Percentiles rank a stretch among this genome's conserved stretches.
Conservation (phyloP, 176 grass and related monocot species). For the bread wheat (Triticum aestivum) region DNA sequence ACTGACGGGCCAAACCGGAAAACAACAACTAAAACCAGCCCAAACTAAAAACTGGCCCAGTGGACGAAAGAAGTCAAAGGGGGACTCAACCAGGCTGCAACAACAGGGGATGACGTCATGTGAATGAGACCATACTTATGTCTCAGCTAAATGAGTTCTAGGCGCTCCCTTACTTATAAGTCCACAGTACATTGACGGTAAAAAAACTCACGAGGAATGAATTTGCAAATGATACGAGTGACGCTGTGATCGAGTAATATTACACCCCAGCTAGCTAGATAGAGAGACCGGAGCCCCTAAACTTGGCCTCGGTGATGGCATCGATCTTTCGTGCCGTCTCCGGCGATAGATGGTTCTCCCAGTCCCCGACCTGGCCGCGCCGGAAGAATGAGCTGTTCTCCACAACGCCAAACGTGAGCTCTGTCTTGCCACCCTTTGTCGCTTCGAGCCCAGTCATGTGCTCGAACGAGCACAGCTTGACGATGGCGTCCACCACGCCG, state of each 20-base stretch:
- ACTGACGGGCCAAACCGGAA: too few relatives aligned
- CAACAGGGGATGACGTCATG: too few relatives aligned
- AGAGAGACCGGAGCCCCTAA: not conserved
- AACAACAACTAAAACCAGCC: too few relatives aligned
- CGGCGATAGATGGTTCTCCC: constrained; percentile 25
- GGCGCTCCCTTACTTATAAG: too few relatives aligned
- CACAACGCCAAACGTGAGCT: accelerated
- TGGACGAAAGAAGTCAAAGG: too few relatives aligned
- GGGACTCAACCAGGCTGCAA: too few relatives aligned
- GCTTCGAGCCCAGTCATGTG: constrained; percentile 1
- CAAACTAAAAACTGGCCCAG: too few relatives aligned
- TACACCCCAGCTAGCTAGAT: not conserved
- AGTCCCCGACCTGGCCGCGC: constrained; percentile 15
- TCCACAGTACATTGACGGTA: too few relatives aligned
- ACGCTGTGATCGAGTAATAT: not conserved
- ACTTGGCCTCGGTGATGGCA: not conserved
- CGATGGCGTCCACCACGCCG: not conserved
- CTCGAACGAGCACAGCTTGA: constrained; percentile 31
- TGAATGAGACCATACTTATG: too few relatives aligned
- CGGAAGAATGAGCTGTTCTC: constrained; percentile 1
- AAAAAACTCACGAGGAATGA: too few relatives aligned
- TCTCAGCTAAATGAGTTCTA: too few relatives aligned
- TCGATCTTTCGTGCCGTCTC: constrained; percentile 17
- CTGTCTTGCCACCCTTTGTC: not conserved
- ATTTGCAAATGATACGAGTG: not conserved